Percentiles rank a stretch among this genome's conserved stretches.
These are phyloP conservation scores for Trametes hirsuta DNA, from an alignment of 1,284 basidiomycete genomes.

Conservation along the genomic window DNA sequence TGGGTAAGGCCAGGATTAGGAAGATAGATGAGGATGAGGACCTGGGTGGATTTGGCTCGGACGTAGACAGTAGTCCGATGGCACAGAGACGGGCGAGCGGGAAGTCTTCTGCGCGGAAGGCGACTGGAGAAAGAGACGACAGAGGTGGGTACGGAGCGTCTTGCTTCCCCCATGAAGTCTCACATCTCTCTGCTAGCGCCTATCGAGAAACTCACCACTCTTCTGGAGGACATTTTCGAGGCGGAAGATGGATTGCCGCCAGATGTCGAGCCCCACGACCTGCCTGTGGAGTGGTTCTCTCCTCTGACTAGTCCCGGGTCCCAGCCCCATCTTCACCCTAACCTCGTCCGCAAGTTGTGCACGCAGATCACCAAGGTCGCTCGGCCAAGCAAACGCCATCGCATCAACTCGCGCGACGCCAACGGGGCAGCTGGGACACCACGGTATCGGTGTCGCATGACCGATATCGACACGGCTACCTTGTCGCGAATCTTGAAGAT, in stretches of 20 bases:
- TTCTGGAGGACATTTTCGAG: constrained; percentile 88
- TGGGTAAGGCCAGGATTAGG: constrained; percentile 35
- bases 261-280: constrained; percentile 56
- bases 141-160: constrained; percentile 53
- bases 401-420: constrained; percentile 44
- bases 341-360: constrained; percentile 69
- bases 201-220: constrained; percentile 70
- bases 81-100: constrained; percentile 36
- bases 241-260: constrained; percentile 82
- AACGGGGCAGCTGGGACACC: constrained; percentile 46
- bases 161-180: background rate
- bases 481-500: constrained; percentile 73
- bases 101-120: constrained; percentile 53
- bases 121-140: constrained; percentile 75
- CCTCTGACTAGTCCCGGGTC: constrained; percentile 56
- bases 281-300: constrained; percentile 72
- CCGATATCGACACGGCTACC: constrained; percentile 63
- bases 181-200: constrained; percentile 49
- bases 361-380: constrained; percentile 67
- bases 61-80: constrained; percentile 46
- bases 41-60: constrained; percentile 62
- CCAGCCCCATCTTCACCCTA: constrained; percentile 61
- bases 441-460: constrained; percentile 55
- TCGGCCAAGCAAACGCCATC: constrained; percentile 63
- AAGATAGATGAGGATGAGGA: constrained; percentile 48